Conservation (phyloP, 2,329 filamentous ascomycete species). For the Allantophomopsis lycopodina region DNA sequence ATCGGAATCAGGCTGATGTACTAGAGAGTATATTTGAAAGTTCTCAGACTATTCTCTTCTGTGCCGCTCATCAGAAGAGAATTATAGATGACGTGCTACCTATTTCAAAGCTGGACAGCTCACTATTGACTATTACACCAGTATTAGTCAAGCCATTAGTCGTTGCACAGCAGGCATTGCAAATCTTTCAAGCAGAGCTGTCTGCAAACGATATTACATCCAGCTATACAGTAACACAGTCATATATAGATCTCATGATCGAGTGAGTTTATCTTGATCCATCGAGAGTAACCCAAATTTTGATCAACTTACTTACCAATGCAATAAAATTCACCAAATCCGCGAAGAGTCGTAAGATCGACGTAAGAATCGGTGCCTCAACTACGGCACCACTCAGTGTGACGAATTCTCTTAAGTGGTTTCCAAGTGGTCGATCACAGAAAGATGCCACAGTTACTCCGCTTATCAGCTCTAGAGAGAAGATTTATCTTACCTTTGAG, state of each 20-base stretch:
- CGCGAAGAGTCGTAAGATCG: conserved; percentile 51
- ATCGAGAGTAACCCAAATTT: conserved; percentile 51
- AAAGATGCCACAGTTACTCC: no score
- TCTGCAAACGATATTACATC: conserved; percentile 47
- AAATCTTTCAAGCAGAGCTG: conserved; percentile 42
- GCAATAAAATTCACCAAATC: conserved; percentile 89
- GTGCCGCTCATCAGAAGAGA: no score
- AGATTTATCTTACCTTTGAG: conserved; percentile 67
- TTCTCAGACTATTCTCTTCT: conserved; percentile 69
- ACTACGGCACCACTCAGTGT: conserved; percentile 30
- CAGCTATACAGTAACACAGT: no score
- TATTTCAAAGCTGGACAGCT: conserved; percentile 78
- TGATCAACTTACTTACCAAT: conserved; percentile 80
- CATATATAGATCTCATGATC: conserved; percentile 24
- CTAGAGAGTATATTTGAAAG: conserved; percentile 78
- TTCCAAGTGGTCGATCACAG: no score
- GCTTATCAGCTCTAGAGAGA: conserved; percentile 36
- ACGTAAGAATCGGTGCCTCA: conserved; percentile 68
- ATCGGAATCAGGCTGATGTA: conserved; percentile 74
- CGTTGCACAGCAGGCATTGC: conserved; percentile 40
- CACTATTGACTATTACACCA: conserved; percentile 65
- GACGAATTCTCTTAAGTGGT: no score
- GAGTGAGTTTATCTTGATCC: conserved; percentile 54
- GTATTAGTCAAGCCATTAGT: conserved; percentile 17
- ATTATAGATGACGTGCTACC: conserved; percentile 93